phyloP scores from a whole-genome alignment of 352 stramenopile species.

The Phytophthora palmivora region DNA sequence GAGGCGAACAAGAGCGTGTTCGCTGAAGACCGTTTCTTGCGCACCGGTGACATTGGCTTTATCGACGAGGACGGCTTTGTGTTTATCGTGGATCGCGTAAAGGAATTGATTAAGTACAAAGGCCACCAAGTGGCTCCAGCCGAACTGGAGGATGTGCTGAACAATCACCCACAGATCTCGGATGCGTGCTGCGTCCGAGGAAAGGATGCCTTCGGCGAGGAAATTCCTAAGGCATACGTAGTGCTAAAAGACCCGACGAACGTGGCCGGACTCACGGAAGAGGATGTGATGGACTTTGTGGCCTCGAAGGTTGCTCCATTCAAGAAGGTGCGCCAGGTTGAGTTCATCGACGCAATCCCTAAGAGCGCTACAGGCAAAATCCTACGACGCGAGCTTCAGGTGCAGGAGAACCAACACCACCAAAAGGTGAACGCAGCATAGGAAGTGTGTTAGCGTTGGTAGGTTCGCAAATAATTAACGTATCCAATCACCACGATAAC shows the following conservation, averaged over 20 bases:
- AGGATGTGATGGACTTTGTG: constrained; percentile 88
- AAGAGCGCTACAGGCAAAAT: constrained; percentile 93
- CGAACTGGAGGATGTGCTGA: constrained; percentile 92
- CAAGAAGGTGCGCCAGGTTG: constrained; percentile 90
- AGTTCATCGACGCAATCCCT: constrained; percentile 88
- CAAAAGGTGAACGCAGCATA: constrained; percentile 22
- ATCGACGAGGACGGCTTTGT: constrained; percentile 93
- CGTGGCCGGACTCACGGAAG: constrained; percentile 48
- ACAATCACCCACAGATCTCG: constrained; percentile 77
- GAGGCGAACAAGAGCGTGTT: constrained; percentile 87
- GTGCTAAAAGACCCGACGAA: constrained; percentile 67
- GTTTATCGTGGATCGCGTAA: constrained; percentile 93
- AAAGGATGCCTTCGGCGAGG: constrained; percentile 80
- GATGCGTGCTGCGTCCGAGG: constrained; percentile 81
- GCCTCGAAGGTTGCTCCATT: constrained; percentile 81
- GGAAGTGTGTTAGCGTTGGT: constrained; percentile 4
- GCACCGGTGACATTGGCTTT: constrained; percentile 90
- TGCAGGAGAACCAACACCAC: constrained; percentile 43
- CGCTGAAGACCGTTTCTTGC: constrained; percentile 81
- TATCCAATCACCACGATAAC: no score
- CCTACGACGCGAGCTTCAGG: constrained; percentile 82
- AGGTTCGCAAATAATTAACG: constrained; percentile 19
- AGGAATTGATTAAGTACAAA: constrained; percentile 97
- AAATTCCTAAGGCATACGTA: constrained; percentile 90
- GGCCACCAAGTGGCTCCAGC: constrained; percentile 93